A percentile compares a stretch with the other conserved stretches of the same genome.
Conservation (phyloP, 768 basidiomycete genomes). For the Termitomyces eurrhizus region DNA sequence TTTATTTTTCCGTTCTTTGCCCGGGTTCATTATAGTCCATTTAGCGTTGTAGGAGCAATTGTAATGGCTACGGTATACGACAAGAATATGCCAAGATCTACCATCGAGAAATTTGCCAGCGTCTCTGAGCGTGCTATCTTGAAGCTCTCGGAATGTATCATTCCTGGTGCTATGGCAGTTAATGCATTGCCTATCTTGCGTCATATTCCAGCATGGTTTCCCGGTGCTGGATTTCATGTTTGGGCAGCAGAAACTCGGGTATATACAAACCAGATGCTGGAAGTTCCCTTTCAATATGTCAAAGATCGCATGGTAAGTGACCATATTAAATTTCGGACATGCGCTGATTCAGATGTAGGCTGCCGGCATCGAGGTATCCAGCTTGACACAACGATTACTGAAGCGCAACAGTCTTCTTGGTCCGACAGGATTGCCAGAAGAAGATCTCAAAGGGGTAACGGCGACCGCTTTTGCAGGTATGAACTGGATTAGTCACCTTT, state of each 20-base stretch:
- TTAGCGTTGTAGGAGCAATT: slow-evolving; percentile 10
- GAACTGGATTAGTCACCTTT: neutral
- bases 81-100: slow-evolving; percentile 19
- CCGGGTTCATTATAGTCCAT: neutral
- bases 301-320: slow-evolving; percentile 11
- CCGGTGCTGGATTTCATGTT: slow-evolving; percentile 4
- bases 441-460: slow-evolving; percentile 9
- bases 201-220: no score
- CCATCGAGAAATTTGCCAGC: neutral
- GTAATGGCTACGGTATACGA: slow-evolving; percentile 26
- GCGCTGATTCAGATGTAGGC: neutral
- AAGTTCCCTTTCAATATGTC: slow-evolving; percentile 14
- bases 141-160: no score
- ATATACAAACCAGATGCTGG: slow-evolving; percentile 8
- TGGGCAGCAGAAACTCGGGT: slow-evolving; percentile 10
- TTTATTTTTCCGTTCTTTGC: neutral
- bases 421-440: neutral
- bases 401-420: neutral
- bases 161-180: no score
- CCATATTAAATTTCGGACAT: neutral
- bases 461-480: slow-evolving; percentile 3
- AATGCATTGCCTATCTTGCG: no score
- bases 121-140: no score
- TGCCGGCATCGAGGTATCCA: slow-evolving; percentile 1
- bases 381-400: slow-evolving; percentile 7